Percentiles rank a stretch among this genome's conserved stretches.
phyloP scores from a whole-genome alignment of 2,329 filamentous ascomycete species.

The Beauveria pseudobassiana region DNA sequence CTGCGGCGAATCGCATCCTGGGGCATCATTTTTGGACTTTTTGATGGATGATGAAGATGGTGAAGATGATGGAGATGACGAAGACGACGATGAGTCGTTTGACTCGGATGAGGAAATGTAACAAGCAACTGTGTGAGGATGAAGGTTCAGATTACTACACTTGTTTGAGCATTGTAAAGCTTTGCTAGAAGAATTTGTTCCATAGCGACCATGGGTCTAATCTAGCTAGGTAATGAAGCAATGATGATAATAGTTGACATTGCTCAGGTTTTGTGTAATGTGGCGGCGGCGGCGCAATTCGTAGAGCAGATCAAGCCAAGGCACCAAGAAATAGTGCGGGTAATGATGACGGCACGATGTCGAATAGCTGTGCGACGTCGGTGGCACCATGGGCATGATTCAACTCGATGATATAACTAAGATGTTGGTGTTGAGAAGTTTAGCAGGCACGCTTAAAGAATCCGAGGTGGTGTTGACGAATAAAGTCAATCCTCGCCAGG shows the following conservation, averaged over 20 bases:
- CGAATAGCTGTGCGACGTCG: neutral
- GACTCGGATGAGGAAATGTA: slow-evolving; percentile 3
- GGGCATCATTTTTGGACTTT: slow-evolving; percentile 27
- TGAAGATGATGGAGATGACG: neutral
- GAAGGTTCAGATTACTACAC: neutral
- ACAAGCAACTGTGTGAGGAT: neutral
- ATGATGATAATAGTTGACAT: neutral
- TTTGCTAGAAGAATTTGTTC: neutral
- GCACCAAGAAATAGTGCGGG: neutral
- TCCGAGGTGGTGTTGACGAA: no score
- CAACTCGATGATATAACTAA: neutral
- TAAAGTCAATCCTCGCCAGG: no score
- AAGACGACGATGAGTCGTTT: neutral
- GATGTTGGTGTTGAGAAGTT: no score
- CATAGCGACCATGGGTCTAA: neutral
- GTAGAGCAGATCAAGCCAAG: neutral
- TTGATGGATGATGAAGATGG: slow-evolving; percentile 1
- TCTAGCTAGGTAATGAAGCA: slow-evolving; percentile 3
- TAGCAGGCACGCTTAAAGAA: no score
- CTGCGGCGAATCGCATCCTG: slow-evolving; percentile 32
- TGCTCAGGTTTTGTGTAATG: neutral
- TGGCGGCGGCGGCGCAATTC: neutral
- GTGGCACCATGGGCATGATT: neutral
- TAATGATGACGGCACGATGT: slow-evolving; percentile 9
- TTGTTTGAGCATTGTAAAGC: neutral